A percentile compares a stretch with the other conserved stretches of the same genome.
These are phyloP conservation scores for Diplotaxis tenuifolia DNA, from an alignment of 345 rosid genomes.

Conservation along the genomic window DNA sequence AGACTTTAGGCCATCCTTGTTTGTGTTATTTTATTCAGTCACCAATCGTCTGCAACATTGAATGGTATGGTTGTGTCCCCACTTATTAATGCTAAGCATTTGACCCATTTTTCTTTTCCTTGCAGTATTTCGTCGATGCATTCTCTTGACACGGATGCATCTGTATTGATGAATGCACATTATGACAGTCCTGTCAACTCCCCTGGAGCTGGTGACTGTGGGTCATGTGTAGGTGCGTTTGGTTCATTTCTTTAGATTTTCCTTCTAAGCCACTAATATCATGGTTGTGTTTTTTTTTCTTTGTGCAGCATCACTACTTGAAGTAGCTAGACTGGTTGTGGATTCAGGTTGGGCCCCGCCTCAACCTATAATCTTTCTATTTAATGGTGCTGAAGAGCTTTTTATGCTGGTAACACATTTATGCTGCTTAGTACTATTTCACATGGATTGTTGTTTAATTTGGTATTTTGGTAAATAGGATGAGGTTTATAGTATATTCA, in stretches of 20 bases:
- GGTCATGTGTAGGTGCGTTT: constrained; percentile 86
- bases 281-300: constrained; percentile 16
- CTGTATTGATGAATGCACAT: constrained; percentile 92
- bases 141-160: constrained; percentile 62
- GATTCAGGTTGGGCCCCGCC: constrained; percentile 90
- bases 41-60: constrained; percentile 1
- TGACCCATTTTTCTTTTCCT: neutral
- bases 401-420: constrained; percentile 65
- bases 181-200: constrained; percentile 90
- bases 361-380: constrained; percentile 81
- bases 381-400: constrained; percentile 96
- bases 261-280: constrained; percentile 8
- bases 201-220: constrained; percentile 98
- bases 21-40: constrained; percentile 16
- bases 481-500: constrained; percentile 7
- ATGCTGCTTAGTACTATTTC: constrained; percentile 7
- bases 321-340: constrained; percentile 72
- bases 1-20: neutral
- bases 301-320: constrained; percentile 84
- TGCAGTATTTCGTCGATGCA: constrained; percentile 74
- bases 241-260: neutral
- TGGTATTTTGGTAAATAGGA: constrained; percentile 11
- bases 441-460: neutral
- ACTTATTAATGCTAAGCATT: constrained; percentile 11
- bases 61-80: constrained; percentile 19